Percentiles rank a stretch among this genome's conserved stretches.
phyloP scores from a whole-genome alignment of 2,329 filamentous ascomycete species.

The Aspergillus sp. region DNA sequence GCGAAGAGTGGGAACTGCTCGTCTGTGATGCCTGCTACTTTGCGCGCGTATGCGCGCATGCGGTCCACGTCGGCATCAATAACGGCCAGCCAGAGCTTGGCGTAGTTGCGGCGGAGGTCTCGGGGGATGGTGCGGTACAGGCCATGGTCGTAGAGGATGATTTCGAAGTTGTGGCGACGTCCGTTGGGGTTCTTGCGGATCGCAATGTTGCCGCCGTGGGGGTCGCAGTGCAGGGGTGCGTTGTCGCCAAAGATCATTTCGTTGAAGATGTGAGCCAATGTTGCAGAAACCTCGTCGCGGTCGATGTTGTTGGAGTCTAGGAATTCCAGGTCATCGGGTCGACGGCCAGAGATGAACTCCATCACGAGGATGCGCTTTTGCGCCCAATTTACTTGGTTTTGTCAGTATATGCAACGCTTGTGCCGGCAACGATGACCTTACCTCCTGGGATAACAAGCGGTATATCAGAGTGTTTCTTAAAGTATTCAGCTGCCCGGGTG shows the following conservation, averaged over 20 bases:
- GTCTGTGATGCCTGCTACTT: slow-evolving; percentile 84
- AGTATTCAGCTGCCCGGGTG: slow-evolving; percentile 72
- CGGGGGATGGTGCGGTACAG: slow-evolving; percentile 89
- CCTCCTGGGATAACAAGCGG: slow-evolving; percentile 79
- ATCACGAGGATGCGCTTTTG: slow-evolving; percentile 88
- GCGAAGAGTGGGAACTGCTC: slow-evolving; percentile 93
- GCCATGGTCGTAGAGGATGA: slow-evolving; percentile 95
- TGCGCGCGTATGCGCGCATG: slow-evolving; percentile 85
- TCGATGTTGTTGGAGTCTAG: slow-evolving; percentile 83
- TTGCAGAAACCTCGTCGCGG: slow-evolving; percentile 89
- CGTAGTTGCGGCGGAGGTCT: slow-evolving; percentile 75
- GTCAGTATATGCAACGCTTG: slow-evolving; percentile 10
- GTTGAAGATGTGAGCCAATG: slow-evolving; percentile 89
- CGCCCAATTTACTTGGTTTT: slow-evolving; percentile 70
- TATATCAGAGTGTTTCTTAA: slow-evolving; percentile 65
- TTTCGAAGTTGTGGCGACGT: slow-evolving; percentile 75
- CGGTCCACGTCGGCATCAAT: slow-evolving; percentile 78
- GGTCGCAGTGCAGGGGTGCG: slow-evolving; percentile 91
- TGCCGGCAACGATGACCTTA: slow-evolving; percentile 11
- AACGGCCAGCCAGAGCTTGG: slow-evolving; percentile 95
- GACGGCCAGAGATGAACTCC: slow-evolving; percentile 82
- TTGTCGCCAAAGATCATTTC: slow-evolving; percentile 96
- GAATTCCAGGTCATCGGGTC: slow-evolving; percentile 83
- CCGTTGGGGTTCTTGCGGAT: slow-evolving; percentile 69
- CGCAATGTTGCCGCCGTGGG: slow-evolving; percentile 92